A percentile compares a stretch with the other conserved stretches of the same genome.
phyloP scores from a whole-genome alignment of 768 basidiomycete genomes.

The Fomitopsis serialis region DNA sequence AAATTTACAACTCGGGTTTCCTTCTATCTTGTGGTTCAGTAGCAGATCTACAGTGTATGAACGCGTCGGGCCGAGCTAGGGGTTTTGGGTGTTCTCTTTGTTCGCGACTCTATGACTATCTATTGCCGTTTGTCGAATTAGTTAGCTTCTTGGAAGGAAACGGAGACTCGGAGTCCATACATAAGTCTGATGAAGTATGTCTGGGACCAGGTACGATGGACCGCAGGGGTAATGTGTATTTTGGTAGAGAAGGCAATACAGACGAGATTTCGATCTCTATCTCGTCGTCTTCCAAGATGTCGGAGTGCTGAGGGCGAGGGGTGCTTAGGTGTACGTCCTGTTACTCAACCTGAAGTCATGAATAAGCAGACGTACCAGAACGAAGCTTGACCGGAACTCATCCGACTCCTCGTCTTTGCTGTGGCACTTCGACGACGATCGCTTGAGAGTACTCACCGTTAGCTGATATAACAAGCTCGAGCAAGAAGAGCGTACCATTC shows the following conservation, averaged over 20 bases:
- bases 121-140: slow-evolving; percentile 7
- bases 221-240: slow-evolving; percentile 1
- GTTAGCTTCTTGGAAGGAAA: not conserved
- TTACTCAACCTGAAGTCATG: too few species aligned
- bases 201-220: too few species aligned
- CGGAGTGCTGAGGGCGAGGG: slow-evolving; percentile 7
- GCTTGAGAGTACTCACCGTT: too few species aligned
- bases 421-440: not conserved
- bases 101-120: slow-evolving; percentile 1
- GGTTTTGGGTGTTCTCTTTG: too few species aligned
- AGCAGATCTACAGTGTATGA: too few species aligned
- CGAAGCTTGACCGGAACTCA: slow-evolving; percentile 1
- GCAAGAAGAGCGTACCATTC: too few species aligned
- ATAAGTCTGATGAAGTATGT: too few species aligned
- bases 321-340: not conserved
- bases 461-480: too few species aligned
- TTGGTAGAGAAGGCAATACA: slow-evolving; percentile 6
- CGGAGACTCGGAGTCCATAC: too few species aligned
- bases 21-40: too few species aligned
- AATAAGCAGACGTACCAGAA: slow-evolving; percentile 2
- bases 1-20: too few species aligned
- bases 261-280: slow-evolving; percentile 16
- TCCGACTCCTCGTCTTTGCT: not conserved
- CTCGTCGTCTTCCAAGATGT: slow-evolving; percentile 19
- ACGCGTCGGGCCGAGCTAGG: too few species aligned